Percentiles rank a stretch among this genome's conserved stretches.
phyloP scores from a whole-genome alignment of 805 yeast genomes.

The Kuraishia hungarica region DNA sequence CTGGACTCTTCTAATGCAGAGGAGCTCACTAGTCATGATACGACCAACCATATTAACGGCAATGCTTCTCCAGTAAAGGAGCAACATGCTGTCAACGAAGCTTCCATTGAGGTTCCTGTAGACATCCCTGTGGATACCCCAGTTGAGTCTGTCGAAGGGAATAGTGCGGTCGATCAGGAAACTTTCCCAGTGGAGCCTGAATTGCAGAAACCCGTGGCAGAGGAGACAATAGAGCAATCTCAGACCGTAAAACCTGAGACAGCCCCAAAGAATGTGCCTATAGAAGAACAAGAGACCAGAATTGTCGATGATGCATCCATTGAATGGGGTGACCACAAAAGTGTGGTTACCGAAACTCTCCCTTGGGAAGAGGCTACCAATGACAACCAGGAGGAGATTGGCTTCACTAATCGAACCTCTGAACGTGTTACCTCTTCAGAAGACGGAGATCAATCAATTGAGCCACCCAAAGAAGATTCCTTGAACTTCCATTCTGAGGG shows the following conservation, averaged over 20 bases:
- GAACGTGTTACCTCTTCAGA: slow-evolving; percentile 4
- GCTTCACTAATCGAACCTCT: slow-evolving; percentile 8
- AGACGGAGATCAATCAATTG: not conserved
- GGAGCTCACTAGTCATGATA: not conserved
- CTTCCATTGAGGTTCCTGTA: not conserved
- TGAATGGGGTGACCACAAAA: not conserved
- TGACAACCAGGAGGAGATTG: slow-evolving; percentile 2
- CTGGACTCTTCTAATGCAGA: not conserved
- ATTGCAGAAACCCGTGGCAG: too few species aligned
- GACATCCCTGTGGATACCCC: too few species aligned
- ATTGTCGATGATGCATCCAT: not conserved
- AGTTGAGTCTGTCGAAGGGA: too few species aligned
- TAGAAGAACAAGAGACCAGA: not conserved
- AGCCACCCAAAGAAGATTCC: not conserved
- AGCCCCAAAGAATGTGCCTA: not conserved
- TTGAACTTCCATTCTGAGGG: not conserved
- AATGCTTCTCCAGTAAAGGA: not conserved
- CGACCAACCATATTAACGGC: not conserved
- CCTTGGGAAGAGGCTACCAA: slow-evolving; percentile 11
- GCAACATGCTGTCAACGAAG: not conserved
- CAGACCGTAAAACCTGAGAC: not conserved
- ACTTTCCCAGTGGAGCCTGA: too few species aligned
- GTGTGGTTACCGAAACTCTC: slow-evolving; percentile 5
- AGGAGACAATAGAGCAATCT: not conserved
- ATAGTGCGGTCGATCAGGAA: too few species aligned